Base-by-base conservation (phyloP, 805 yeast species). In the Candida pini region DNA sequence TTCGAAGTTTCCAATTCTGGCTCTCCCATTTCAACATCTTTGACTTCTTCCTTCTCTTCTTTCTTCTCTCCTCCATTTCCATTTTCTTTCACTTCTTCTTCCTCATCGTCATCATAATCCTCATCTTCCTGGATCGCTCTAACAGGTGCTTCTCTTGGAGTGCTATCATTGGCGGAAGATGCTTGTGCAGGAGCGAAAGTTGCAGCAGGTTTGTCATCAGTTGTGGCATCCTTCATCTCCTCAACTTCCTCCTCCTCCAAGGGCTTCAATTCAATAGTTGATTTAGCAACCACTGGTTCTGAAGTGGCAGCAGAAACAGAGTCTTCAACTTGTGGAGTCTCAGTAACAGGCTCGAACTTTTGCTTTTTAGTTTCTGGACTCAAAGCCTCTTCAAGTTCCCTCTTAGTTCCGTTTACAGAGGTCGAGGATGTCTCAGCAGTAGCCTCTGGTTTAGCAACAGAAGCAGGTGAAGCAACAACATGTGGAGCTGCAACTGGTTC, bases 71-170 rank as follows among this genome's bases (percentile, higher is more conserved):
- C 35, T 23, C 20, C 33, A 30, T 32, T 24, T 13, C 26, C 29
- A 23, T 35, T 40, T 16, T 30, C 40, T 9, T 31, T 38, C 14
- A 37, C 34, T 13, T 36, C 43, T 10, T 35, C 44, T 9, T 36
- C 43, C 9, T 47, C 49, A 15, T 49, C 60, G 17, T 58, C 65
- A 36, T 60, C 65, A 33, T 60, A 60, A 38, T 60, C 54, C 29
- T 60, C 65, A 41, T 60, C 65, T 40, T 60, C 65, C 21, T 60
- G 63, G 15, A 60, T 47, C 25, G 50, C 45, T 31, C 65, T 51
- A n/a, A 58, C 51, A 9, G 57, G 58, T 26, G 51, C 52, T 33
- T 56, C 59, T 22, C n/a, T 12, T 12, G 25, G 25, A 22, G 25
- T 7, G 18, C 32, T 41, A 15, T 39, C 26, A 13, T 39, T 41